A percentile compares a stretch with the other conserved stretches of the same genome.
These are phyloP conservation scores for Borealophlyctis nickersoniae DNA, from an alignment of 192 early-diverging fungal species.

Conservation along the genomic window DNA sequence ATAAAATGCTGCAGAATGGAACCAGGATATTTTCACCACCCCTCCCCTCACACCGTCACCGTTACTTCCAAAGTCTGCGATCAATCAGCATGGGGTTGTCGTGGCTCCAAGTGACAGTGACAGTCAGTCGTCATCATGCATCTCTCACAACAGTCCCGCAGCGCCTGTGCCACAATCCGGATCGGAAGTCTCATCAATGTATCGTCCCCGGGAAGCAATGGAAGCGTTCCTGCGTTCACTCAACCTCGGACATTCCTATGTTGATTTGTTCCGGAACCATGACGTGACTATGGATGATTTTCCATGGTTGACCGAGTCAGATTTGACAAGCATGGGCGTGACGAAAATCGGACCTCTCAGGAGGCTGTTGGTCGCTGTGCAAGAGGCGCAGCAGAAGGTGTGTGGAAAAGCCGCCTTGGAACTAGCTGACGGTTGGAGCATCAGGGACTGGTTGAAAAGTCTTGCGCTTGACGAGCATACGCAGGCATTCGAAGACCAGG, in stretches of 20 bases:
- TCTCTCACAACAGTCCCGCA: too few species aligned
- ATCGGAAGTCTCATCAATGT: too few species aligned
- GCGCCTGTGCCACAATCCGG: too few species aligned
- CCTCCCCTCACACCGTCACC: too few species aligned
- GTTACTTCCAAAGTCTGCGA: too few species aligned
- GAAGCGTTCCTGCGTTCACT: conserved; percentile 12
- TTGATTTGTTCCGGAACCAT: conserved; percentile 5
- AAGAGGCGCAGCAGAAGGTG: conserved; percentile 4
- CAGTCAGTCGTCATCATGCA: too few species aligned
- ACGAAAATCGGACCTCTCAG: conserved; percentile 27
- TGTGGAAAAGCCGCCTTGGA: not conserved
- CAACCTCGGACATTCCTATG: conserved; percentile 9
- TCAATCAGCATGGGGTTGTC: too few species aligned
- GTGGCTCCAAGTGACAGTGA: too few species aligned
- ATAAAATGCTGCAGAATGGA: too few species aligned
- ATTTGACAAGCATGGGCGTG: conserved; percentile 22
- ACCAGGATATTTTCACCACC: too few species aligned
- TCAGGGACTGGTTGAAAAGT: conserved; percentile 3
- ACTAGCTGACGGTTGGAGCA: not conserved
- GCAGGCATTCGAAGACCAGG: conserved; percentile 14
- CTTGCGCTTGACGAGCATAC: conserved; percentile 7
- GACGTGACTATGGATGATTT: conserved; percentile 13
- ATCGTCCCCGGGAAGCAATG: too few species aligned
- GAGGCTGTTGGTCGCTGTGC: conserved; percentile 17
- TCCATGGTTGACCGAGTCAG: conserved; percentile 13